These are phyloP conservation scores for Penicillium oxalicum DNA, from an alignment of 2,329 filamentous ascomycete genomes.

Conservation along the genomic window DNA sequence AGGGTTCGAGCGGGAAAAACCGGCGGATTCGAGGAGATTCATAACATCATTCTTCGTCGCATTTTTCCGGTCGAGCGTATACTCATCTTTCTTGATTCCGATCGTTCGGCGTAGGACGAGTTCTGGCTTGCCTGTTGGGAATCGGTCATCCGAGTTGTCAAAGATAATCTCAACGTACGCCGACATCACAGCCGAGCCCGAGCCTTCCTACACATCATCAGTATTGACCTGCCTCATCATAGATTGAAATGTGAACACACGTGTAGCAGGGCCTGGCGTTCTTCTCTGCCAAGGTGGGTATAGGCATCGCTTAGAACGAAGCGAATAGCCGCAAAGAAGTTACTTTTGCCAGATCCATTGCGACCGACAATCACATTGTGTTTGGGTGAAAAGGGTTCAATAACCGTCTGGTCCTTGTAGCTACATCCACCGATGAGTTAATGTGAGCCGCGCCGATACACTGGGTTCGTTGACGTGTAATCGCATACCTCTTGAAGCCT, in stretches of 20 bases:
- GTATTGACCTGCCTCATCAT: not conserved
- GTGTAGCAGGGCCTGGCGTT: conserved; percentile 92
- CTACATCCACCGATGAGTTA: conserved; percentile 41
- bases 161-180: conserved; percentile 99
- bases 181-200: conserved; percentile 95
- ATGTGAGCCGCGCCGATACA: not conserved
- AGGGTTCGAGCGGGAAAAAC: conserved; percentile 93
- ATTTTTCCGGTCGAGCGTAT: conserved; percentile 94
- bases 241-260: conserved; percentile 31
- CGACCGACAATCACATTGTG: conserved; percentile 98
- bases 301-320: conserved; percentile 98
- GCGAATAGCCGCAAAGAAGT: conserved; percentile 98
- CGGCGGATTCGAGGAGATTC: conserved; percentile 90
- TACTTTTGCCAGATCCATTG: conserved; percentile 98
- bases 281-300: conserved; percentile 89
- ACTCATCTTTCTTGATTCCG: conserved; percentile 96
- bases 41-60: conserved; percentile 91
- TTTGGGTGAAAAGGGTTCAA: conserved; percentile 94
- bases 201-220: conserved; percentile 62
- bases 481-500: conserved; percentile 88
- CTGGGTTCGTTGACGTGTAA: not conserved
- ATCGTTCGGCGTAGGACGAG: conserved; percentile 89
- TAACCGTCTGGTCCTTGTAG: conserved; percentile 99
- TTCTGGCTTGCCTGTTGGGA: conserved; percentile 87
- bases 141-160: conserved; percentile 93